Base-by-base conservation (phyloP, 2,329 filamentous ascomycete species). In the Pseudocercospora crystallina region DNA sequence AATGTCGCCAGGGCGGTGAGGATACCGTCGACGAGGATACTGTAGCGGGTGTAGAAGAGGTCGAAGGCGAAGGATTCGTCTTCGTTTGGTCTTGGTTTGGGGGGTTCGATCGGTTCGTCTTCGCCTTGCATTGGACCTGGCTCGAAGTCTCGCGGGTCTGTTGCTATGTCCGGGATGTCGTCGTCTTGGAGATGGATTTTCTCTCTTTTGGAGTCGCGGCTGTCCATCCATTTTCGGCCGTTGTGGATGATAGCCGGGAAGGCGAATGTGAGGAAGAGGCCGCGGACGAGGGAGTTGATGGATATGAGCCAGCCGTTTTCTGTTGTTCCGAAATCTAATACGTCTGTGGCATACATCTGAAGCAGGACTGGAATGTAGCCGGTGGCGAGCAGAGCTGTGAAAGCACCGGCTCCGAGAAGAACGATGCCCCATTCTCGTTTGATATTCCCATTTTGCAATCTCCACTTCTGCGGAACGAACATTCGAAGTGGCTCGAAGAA, bases 311-410 rank as follows among this genome's bases (percentile, higher is more conserved):
- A 69, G 1, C 74, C 72, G 44, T 78, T 78, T 42, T 73, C 71
- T 8, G 61, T 70, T 0, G 73, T 73, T 3, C 70, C 70, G 47
- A 77, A 78, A 5, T 64, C 65, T 50, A 76, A 75, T 2, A 69
- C 63, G 20, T 75, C 69, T 0, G 74, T 76, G 5, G 72, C 67
- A 58, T 75, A 78, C 69, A 77, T 74, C 47, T 78, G 75, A 0
- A 78, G 67, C 9, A 89, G 69, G 0, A 81, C 73, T 0, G 83
- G 81, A 0, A 85, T 83, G 49, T 86, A 89, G 1, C 83, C 84
- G 0, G 85, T 87, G 0, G 85, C 84, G 1, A 87, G 74, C 63
- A 88, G 83, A 0, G 81, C 84, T 0, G 86, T 68, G 51, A 87
- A 89, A 2, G 86, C 83, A 1, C 85, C 85, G 0, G 75, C 69